Evolutionary conservation across 148 eudicot genomes (phyloP).

Genomic region (Rhododendron ovatum): DNA sequence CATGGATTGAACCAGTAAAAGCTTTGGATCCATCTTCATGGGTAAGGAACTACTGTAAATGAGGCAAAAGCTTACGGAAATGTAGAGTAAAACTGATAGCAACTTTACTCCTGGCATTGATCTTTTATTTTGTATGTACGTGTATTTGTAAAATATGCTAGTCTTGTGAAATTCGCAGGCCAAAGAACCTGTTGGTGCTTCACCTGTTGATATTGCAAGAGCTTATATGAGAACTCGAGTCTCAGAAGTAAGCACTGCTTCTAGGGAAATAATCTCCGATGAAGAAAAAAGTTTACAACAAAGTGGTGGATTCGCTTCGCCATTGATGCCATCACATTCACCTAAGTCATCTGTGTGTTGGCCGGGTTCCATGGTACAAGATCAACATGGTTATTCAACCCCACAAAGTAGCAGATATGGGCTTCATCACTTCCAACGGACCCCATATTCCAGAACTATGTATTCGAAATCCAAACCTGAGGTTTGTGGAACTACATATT

Average conservation of each 20-base stretch:
- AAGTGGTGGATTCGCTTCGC: constrained; percentile 32
- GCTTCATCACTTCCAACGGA: constrained; percentile 46
- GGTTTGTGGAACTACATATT: constrained; percentile 34
- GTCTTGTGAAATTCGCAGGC: constrained; percentile 34
- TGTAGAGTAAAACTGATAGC: neutral
- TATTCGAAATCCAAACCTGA: constrained; percentile 55
- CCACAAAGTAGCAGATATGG: constrained; percentile 54
- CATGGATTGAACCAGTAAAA: neutral
- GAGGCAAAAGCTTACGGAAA: neutral
- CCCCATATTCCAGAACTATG: constrained; percentile 79
- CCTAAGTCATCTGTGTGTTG: constrained; percentile 62
- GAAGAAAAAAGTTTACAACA: constrained; percentile 27
- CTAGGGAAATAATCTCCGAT: constrained; percentile 23
- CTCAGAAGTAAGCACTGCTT: constrained; percentile 39
- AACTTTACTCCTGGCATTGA: neutral
- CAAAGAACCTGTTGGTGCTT: constrained; percentile 55
- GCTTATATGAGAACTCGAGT: constrained; percentile 85
- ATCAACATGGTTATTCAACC: constrained; percentile 51
- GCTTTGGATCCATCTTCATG: neutral
- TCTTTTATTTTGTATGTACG: neutral
- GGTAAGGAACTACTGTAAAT: neutral
- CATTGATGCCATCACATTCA: constrained; percentile 45
- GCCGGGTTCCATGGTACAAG: constrained; percentile 78
- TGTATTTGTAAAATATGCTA: neutral
- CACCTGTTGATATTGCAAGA: constrained; percentile 85